Percentiles rank a stretch among this genome's conserved stretches.
Conservation (phyloP, 2,329 filamentous ascomycete genomes). For the Fusarium nygamai region DNA sequence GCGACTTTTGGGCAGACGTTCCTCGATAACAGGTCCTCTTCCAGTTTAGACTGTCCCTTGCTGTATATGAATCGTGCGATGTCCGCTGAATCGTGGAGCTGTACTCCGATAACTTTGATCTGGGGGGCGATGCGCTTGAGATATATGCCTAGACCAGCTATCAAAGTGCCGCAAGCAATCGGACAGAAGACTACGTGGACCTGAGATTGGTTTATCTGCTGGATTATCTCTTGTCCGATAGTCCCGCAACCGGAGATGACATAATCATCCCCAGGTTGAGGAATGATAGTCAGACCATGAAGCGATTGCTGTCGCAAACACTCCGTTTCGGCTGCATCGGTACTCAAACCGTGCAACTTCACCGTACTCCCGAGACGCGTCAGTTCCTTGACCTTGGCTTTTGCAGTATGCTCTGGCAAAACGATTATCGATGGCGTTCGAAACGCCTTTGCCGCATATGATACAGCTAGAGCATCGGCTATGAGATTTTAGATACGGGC, state of each 20-base stretch:
- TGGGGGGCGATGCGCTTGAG: background rate
- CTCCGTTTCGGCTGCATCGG: accelerated
- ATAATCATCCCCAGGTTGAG: background rate
- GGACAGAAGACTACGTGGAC: background rate
- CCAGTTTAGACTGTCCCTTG: background rate
- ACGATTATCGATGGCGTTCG: background rate
- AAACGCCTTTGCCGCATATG: background rate
- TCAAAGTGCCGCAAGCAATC: background rate
- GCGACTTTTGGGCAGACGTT: background rate
- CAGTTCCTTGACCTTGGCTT: background rate
- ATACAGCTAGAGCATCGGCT: background rate
- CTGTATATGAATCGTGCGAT: background rate
- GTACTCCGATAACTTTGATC: background rate
- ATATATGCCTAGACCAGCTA: background rate
- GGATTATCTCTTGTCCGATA: background rate
- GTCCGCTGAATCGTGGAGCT: background rate
- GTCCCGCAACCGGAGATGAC: background rate
- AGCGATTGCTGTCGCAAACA: background rate
- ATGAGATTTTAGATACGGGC: background rate
- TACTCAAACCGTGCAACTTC: background rate
- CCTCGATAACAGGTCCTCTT: background rate
- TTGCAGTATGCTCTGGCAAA: background rate
- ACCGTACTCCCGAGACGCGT: background rate
- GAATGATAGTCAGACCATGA: background rate
- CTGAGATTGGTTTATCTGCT: no score